phyloP scores from a whole-genome alignment of 192 early-diverging fungal species.

The Linnemannia hyalina region DNA sequence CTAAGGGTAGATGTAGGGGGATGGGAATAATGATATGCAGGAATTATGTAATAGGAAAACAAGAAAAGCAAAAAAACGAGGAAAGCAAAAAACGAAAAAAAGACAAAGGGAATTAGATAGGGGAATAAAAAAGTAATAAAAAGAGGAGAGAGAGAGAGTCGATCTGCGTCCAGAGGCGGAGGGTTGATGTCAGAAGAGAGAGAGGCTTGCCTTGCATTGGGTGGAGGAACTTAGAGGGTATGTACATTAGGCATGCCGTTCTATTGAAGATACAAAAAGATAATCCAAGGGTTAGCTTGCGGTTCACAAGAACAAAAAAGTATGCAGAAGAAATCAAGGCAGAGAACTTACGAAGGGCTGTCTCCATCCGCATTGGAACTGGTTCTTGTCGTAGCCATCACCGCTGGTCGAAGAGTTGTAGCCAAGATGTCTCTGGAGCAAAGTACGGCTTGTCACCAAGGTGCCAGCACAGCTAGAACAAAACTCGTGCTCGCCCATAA shows the following conservation, averaged over 20 bases:
- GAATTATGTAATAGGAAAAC: conserved; percentile 2
- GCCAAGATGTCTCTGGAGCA: conserved; percentile 68
- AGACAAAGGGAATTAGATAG: conserved; percentile 11
- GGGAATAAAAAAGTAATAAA: not conserved
- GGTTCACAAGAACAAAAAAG: not conserved
- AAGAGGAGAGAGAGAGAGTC: not conserved
- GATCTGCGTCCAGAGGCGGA: not conserved
- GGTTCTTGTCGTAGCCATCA: conserved; percentile 61
- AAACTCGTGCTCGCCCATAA: conserved; percentile 60
- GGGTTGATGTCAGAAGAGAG: not conserved
- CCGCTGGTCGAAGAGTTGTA: conserved; percentile 67
- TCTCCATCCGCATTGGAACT: conserved; percentile 71
- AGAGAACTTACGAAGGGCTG: conserved; percentile 66
- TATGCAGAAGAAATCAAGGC: too few relatives aligned
- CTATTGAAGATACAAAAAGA: conserved; percentile 10
- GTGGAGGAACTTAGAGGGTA: conserved; percentile 32
- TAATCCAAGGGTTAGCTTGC: not conserved
- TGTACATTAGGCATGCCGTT: conserved; percentile 51
- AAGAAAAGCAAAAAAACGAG: not conserved
- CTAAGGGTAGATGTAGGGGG: not conserved
- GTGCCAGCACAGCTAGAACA: conserved; percentile 58
- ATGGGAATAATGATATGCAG: not conserved
- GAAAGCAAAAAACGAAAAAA: not conserved
- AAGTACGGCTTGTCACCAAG: conserved; percentile 61
- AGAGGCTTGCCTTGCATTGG: not conserved